Evolutionary conservation across 352 stramenopile species (phyloP).

Genomic region (Pythium phragmitis): DNA sequence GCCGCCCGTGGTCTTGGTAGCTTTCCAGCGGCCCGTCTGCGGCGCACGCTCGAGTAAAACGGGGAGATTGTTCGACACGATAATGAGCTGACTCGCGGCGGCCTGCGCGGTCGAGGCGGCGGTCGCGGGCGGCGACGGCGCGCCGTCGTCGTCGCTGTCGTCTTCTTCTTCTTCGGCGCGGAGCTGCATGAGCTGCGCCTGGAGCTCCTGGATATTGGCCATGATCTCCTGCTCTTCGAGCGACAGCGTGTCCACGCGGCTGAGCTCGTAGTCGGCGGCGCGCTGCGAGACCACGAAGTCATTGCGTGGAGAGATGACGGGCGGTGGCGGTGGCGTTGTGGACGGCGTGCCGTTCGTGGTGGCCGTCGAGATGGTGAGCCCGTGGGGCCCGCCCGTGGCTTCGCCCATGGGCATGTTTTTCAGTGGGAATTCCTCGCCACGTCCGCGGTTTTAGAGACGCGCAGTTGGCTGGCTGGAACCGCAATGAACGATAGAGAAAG

Average conservation of each 20-base stretch:
- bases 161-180: constrained; percentile 64
- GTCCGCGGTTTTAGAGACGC: background rate
- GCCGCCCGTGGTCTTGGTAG: constrained; percentile 82
- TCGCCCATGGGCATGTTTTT: constrained; percentile 8
- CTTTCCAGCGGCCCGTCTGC: constrained; percentile 79
- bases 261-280: constrained; percentile 65
- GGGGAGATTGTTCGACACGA: constrained; percentile 87
- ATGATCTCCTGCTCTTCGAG: constrained; percentile 88
- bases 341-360: constrained; percentile 9
- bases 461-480: background rate
- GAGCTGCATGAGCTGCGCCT: constrained; percentile 83
- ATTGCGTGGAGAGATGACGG: constrained; percentile 53
- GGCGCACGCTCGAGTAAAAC: constrained; percentile 72
- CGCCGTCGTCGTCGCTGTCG: constrained; percentile 48
- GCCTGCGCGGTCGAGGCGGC: constrained; percentile 8
- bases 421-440: background rate
- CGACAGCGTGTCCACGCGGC: constrained; percentile 65
- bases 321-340: background rate
- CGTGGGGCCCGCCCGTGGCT: background rate
- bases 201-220: constrained; percentile 88
- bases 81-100: constrained; percentile 65
- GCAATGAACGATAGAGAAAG: background rate
- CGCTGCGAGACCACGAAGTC: constrained; percentile 81
- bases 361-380: constrained; percentile 23
- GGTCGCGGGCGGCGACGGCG: constrained; percentile 15